These are phyloP conservation scores for Coemansia sp. DNA, from an alignment of 192 early-diverging fungal genomes.

Conservation along the genomic window DNA sequence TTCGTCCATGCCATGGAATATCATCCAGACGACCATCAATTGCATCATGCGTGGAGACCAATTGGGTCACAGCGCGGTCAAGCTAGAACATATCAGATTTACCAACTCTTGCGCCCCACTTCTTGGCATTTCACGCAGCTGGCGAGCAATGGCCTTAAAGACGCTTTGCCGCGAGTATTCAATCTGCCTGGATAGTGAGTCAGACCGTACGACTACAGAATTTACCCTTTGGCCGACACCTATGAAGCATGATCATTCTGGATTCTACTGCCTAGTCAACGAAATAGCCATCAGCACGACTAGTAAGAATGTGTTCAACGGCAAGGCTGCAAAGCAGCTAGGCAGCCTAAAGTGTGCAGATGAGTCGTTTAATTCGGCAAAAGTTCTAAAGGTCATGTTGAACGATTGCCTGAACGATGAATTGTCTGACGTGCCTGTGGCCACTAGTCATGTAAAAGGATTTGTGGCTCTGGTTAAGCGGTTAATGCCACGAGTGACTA, in stretches of 20 bases:
- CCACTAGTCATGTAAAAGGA: not conserved
- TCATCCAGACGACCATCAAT: not conserved
- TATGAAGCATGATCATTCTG: not conserved
- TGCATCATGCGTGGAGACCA: not conserved
- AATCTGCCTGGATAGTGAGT: not conserved
- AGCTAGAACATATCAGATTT: not conserved
- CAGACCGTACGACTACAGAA: not conserved
- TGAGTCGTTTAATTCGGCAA: not conserved
- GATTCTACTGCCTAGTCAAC: not conserved
- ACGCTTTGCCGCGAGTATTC: not conserved
- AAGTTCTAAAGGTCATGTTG: not conserved
- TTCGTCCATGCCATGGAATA: not conserved
- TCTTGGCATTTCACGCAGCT: not conserved
- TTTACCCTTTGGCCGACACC: not conserved
- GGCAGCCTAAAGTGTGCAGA: not conserved
- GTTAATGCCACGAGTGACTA: not conserved
- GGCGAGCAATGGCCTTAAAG: not conserved
- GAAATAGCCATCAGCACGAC: not conserved
- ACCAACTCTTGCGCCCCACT: not conserved
- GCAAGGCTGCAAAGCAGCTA: not conserved
- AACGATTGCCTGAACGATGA: not conserved
- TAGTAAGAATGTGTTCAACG: not conserved
- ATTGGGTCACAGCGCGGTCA: not conserved
- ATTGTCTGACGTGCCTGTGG: not conserved
- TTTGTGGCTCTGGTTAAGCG: not conserved